A percentile compares a stretch with the other conserved stretches of the same genome.
phyloP scores from a whole-genome alignment of 192 early-diverging fungal genomes.

The Diversispora eburnea region DNA sequence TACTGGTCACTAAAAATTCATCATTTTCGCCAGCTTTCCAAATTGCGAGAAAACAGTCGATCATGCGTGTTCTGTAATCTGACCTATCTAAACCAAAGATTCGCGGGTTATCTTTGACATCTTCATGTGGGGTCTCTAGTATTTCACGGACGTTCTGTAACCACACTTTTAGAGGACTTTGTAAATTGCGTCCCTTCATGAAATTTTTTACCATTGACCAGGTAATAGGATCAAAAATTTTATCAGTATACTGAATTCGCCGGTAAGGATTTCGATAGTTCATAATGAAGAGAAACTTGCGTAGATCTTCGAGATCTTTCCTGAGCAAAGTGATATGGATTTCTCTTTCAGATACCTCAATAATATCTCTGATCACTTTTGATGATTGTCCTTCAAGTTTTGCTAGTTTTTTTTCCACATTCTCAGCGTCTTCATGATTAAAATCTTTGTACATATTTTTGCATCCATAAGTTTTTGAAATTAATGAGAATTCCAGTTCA shows the following conservation, averaged over 20 bases:
- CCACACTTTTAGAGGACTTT: constrained; percentile 34
- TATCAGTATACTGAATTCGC: constrained; percentile 24
- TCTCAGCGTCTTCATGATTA: constrained; percentile 30
- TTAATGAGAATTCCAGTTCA: constrained; percentile 1
- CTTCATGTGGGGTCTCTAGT: constrained; percentile 29
- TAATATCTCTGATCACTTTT: constrained; percentile 24
- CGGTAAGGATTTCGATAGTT: constrained; percentile 31
- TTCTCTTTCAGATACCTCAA: constrained; percentile 7
- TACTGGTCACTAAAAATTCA: constrained; percentile 37
- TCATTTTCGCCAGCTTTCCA: constrained; percentile 39
- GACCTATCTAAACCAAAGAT: constrained; percentile 1
- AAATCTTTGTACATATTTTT: constrained; percentile 30
- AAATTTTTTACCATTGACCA: constrained; percentile 13
- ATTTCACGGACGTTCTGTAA: constrained; percentile 37
- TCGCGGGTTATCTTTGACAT: constrained; percentile 22
- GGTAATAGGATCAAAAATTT: constrained; percentile 27
- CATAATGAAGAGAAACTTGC: constrained; percentile 38
- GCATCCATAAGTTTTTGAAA: constrained; percentile 26
- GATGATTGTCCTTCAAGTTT: constrained; percentile 27
- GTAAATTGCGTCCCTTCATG: constrained; percentile 34
- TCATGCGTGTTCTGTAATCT: background rate
- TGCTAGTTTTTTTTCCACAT: constrained; percentile 31
- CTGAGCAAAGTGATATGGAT: constrained; percentile 11
- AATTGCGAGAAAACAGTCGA: constrained; percentile 29
- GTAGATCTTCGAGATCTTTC: constrained; percentile 28